Evolutionary conservation across 148 eudicot genomes (phyloP), one percentile per base, ranked within the genome.

Genomic region (Chenopodium album): DNA sequence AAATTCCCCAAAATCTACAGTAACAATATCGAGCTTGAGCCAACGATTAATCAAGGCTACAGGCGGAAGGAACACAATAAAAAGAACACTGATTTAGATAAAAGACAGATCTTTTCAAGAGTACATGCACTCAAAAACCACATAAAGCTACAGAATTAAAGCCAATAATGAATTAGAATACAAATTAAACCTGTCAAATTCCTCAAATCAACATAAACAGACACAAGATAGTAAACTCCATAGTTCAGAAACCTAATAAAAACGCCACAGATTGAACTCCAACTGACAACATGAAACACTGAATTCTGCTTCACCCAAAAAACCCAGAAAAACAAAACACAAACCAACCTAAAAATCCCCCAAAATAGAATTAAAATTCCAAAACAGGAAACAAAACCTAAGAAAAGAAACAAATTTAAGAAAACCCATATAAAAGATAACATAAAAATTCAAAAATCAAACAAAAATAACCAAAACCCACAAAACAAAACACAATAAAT

Each of bases 291-390:
- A 19, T 20, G 26, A 4, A 28, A 47, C 6, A 78, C 37, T 46
- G 9, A 78, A 78, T 64, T 73, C 11, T 68, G 37, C 22, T 76
- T 29, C 76, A 79, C 31, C 69, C 59, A 71, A 26, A 71, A 23
- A 10, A 12, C 29, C 7, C 0, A 7, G 7, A 17, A 37, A 71
- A 71, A 44, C 9, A 37, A 41, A 41, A 41, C 44, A 41, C 44
- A 41, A 44, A 44, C 31, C 29, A 16, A 68, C 28, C 44, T 13
- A 28, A 68, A 12, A 78, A 47, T 14, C 9, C 23, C 47, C 62
- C 23, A 14, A 68, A 28, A 9, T 28, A 68, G 13, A 68, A 29
- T 31, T 9, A 9, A 10, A 62, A 20, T 62, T 26, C 0, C 20
- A 29, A 7, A 12, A 50, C 2, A 28, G 13, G 47, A 52, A 50